phyloP scores from a whole-genome alignment of 2,329 filamentous ascomycete genomes.

The Fusarium sp. region DNA sequence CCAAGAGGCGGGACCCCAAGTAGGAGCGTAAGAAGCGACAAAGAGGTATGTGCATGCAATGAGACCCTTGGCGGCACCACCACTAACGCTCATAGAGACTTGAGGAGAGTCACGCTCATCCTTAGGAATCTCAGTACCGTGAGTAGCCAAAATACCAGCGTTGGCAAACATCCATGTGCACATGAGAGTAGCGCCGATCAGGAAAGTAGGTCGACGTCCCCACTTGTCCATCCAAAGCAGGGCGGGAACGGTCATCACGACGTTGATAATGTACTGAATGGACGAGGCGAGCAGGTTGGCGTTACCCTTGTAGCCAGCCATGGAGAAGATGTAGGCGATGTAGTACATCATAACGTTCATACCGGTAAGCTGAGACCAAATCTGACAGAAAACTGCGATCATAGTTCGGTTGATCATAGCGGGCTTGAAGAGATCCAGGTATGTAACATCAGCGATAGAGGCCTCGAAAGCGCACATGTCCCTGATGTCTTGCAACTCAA shows the following conservation, averaged over 20 bases:
- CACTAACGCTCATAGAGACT: slow-evolving; percentile 64
- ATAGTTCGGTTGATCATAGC: slow-evolving; percentile 70
- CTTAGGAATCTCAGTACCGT: slow-evolving; percentile 60
- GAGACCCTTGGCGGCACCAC: slow-evolving; percentile 69
- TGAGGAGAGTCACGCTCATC: slow-evolving; percentile 62
- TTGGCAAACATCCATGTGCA: slow-evolving; percentile 71
- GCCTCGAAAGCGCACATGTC: slow-evolving; percentile 82
- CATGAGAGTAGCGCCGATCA: slow-evolving; percentile 78
- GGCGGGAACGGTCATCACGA: slow-evolving; percentile 82
- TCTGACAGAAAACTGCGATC: slow-evolving; percentile 67
- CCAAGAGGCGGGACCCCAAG: slow-evolving; percentile 65
- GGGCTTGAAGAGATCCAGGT: slow-evolving; percentile 81
- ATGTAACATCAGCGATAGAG: slow-evolving; percentile 77
- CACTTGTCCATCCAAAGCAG: slow-evolving; percentile 82
- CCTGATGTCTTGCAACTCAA: slow-evolving; percentile 81
- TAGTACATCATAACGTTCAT: slow-evolving; percentile 78
- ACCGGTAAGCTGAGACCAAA: slow-evolving; percentile 71
- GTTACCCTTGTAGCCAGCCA: slow-evolving; percentile 61
- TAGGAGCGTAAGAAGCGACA: slow-evolving; percentile 65
- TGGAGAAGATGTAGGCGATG: slow-evolving; percentile 63
- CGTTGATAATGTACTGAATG: slow-evolving; percentile 80
- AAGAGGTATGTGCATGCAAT: slow-evolving; percentile 78
- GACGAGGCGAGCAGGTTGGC: slow-evolving; percentile 69
- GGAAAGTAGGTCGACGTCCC: slow-evolving; percentile 79
- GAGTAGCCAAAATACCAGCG: slow-evolving; percentile 65